Evolutionary conservation across 805 yeast species (phyloP).

Genomic region (Candida hungchunana): DNA sequence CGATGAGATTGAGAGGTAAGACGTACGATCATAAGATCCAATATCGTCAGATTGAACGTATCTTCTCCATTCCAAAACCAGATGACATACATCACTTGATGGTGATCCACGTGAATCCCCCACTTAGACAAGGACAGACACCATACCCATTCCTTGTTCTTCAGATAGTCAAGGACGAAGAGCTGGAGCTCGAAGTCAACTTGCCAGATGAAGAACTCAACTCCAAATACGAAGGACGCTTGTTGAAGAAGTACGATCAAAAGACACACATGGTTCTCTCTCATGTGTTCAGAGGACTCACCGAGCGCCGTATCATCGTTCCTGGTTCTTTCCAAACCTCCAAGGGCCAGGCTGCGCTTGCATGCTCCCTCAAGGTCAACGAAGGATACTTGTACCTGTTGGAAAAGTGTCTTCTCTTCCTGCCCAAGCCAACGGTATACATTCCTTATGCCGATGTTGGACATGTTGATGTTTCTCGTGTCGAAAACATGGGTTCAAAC

Average conservation of each 20-base stretch:
- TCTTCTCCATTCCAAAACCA: constrained; percentile 89
- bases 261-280: constrained; percentile 83
- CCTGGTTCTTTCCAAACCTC: constrained; percentile 81
- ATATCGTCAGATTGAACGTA: constrained; percentile 82
- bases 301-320: constrained; percentile 77
- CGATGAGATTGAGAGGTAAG: constrained; percentile 91
- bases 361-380: constrained; percentile 90
- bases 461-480: constrained; percentile 78
- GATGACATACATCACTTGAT: constrained; percentile 89
- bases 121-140: constrained; percentile 97
- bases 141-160: constrained; percentile 88
- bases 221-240: constrained; percentile 65
- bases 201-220: constrained; percentile 79
- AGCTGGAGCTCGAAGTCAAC: constrained; percentile 84
- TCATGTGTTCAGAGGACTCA: constrained; percentile 84
- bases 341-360: constrained; percentile 77
- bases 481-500: constrained; percentile 66
- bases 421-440: constrained; percentile 90
- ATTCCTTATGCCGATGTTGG: constrained; percentile 83
- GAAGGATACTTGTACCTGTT: constrained; percentile 94
- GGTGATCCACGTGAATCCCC: constrained; percentile 92
- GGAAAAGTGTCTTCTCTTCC: constrained; percentile 84
- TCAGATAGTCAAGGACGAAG: constrained; percentile 89
- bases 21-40: constrained; percentile 96
- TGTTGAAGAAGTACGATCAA: constrained; percentile 73